Base-by-base conservation (phyloP, 1,284 basidiomycete species). In the Ganoderma lingzhi region DNA sequence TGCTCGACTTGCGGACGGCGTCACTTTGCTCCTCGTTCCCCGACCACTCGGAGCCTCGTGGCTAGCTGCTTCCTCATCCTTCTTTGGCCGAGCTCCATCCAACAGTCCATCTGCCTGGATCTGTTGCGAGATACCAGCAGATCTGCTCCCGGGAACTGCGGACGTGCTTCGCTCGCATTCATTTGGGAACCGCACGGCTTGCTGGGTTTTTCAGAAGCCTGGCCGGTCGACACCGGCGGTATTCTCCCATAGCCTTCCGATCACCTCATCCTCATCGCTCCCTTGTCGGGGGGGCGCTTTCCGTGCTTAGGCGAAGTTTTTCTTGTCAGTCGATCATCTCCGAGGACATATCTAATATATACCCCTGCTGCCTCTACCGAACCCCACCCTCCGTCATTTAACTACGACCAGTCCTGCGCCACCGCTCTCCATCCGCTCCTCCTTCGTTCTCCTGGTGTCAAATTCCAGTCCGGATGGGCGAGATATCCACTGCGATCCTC, bases 311-410 rank as follows among this genome's bases (percentile, higher is more conserved):
- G 62, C 64, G 41, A 56, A 56, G 48, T 45, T 55, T 35, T 59
- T 62, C 48, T 66, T 69, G 63, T 60, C 70, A 69, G 65, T 70
- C 60, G 41, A 61, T 62, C 69, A 73, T 73, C 72, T 73, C 72
- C 72, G 72, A 70, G 70, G 72, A 69, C 72, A 65, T 66, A 67
- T 69, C 72, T 65, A 62, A 64, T 71, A 67, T 65, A 67, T 64
- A 60, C 51, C 62, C 58, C 61, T 62, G 60, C 69, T 58, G 62
- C 69, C 42, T 59, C 62, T 63, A 64, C 65, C 48, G 61, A n/a
- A 67, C 64, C 66, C 51, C 39, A 66, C 59, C 62, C 63, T 59
- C 45, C 53, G 59, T 64, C 66, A 65, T 67, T 67, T 67, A 69
- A 61, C 71, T 32, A 55, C 65, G 44, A 63, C 63, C 60, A 48